Conservation (phyloP, 345 rosid species). For the Nephelium lappaceum region DNA sequence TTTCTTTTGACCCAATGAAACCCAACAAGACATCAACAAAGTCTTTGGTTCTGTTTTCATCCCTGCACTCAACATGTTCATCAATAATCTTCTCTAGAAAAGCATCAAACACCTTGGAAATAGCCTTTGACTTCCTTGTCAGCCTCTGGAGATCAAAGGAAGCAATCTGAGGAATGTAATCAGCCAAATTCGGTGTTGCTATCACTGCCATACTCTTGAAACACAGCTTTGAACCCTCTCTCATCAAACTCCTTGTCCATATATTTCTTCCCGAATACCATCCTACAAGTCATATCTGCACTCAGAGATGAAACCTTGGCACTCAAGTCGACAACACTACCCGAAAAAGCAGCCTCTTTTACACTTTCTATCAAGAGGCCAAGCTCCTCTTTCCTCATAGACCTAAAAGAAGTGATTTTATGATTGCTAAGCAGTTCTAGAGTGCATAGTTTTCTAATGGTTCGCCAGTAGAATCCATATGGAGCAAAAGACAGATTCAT, state of each 20-base stretch:
- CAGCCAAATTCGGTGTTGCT: slow-evolving; percentile 34
- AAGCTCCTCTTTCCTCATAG: slow-evolving; percentile 38
- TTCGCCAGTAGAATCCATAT: slow-evolving; percentile 25
- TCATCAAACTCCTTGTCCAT: slow-evolving; percentile 29
- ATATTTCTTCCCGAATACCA: slow-evolving; percentile 53
- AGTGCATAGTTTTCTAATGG: slow-evolving; percentile 34
- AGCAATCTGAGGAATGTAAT: slow-evolving; percentile 33
- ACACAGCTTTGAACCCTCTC: slow-evolving; percentile 32
- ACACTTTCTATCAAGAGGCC: slow-evolving; percentile 19
- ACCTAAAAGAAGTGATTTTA: slow-evolving; percentile 31
- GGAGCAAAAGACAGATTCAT: not conserved
- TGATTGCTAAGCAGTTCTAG: slow-evolving; percentile 31
- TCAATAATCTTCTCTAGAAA: slow-evolving; percentile 39
- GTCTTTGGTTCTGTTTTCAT: slow-evolving; percentile 28
- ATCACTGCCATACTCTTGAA: slow-evolving; percentile 26
- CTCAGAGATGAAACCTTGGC: slow-evolving; percentile 26
- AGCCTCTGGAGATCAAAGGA: slow-evolving; percentile 38
- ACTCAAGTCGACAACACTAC: slow-evolving; percentile 24
- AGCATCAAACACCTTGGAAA: slow-evolving; percentile 34
- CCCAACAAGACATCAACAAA: slow-evolving; percentile 38
- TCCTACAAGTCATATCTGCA: slow-evolving; percentile 41
- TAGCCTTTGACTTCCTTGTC: slow-evolving; percentile 35
- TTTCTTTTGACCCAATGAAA: slow-evolving; percentile 28
- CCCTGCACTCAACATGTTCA: slow-evolving; percentile 23
- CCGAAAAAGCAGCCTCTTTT: slow-evolving; percentile 5